Conservation (phyloP, 495 filamentous ascomycete genomes). For the Podospora fimiseda region DNA sequence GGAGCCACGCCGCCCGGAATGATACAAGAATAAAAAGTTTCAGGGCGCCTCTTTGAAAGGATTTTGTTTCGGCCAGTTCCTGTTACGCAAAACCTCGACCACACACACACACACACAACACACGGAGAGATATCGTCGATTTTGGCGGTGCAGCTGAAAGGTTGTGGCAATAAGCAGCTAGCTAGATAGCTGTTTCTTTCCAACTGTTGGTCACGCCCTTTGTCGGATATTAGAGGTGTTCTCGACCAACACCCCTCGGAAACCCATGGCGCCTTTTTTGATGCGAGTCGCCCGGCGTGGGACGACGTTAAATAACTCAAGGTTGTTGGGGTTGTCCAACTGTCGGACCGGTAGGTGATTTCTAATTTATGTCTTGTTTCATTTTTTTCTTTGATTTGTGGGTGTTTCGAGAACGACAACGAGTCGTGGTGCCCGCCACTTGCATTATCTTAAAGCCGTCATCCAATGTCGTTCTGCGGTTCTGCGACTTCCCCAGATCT, state of each 20-base stretch:
- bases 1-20: constrained; percentile 9
- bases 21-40: constrained; percentile 1
- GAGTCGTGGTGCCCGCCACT: not conserved
- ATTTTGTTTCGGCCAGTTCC: not conserved
- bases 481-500: not conserved
- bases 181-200: no score
- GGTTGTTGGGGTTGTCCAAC: not conserved
- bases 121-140: not conserved
- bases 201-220: not conserved
- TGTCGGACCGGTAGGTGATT: constrained; percentile 6
- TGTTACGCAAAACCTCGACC: not conserved
- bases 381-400: not conserved
- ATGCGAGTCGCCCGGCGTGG: constrained; percentile 13
- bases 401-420: not conserved
- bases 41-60: no score
- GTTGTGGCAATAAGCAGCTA: not conserved
- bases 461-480: not conserved
- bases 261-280: constrained; percentile 14
- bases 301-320: constrained; percentile 12
- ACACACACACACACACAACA: not conserved
- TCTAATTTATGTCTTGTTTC: not conserved
- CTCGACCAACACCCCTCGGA: not conserved
- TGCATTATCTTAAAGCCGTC: not conserved
- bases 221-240: not conserved
- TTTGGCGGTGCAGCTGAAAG: not conserved